phyloP scores from a whole-genome alignment of 2,329 filamentous ascomycete genomes.

The Aspergillus pseudotamarii region DNA sequence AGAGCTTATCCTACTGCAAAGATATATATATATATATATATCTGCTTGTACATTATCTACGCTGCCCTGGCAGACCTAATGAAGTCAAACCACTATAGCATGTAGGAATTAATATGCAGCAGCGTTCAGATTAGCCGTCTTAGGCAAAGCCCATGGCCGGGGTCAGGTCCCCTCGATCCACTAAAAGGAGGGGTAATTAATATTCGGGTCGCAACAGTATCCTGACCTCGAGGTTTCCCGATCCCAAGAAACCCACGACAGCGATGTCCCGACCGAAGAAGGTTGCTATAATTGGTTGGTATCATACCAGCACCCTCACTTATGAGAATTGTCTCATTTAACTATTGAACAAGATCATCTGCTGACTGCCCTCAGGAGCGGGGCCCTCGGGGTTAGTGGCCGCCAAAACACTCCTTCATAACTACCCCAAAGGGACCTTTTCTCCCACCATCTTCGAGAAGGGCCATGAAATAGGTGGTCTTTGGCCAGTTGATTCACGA shows the following conservation, averaged over 20 bases:
- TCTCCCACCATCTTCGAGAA: constrained; percentile 71
- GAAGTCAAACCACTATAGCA: not conserved
- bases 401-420: constrained; percentile 71
- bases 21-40: not conserved
- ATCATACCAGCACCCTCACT: not conserved
- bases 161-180: not conserved
- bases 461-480: constrained; percentile 67
- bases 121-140: not conserved
- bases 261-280: constrained; percentile 42
- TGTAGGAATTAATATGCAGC: not conserved
- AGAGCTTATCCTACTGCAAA: not conserved
- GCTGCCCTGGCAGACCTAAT: not conserved
- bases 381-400: constrained; percentile 70
- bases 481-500: constrained; percentile 69
- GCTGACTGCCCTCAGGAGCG: constrained; percentile 54
- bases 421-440: constrained; percentile 58
- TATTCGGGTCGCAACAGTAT: not conserved
- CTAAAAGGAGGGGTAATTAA: constrained; percentile 2
- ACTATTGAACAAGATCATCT: not conserved
- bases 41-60: not conserved
- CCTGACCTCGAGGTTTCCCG: not conserved
- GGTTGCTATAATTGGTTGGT: constrained; percentile 57
- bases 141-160: not conserved
- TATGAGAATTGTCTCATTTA: not conserved
- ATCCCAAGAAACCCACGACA: not conserved